Percentiles rank a stretch among this genome's conserved stretches.
Evolutionary conservation across 768 basidiomycete species (phyloP).

Genomic region (Kwoniella botswanensis): DNA sequence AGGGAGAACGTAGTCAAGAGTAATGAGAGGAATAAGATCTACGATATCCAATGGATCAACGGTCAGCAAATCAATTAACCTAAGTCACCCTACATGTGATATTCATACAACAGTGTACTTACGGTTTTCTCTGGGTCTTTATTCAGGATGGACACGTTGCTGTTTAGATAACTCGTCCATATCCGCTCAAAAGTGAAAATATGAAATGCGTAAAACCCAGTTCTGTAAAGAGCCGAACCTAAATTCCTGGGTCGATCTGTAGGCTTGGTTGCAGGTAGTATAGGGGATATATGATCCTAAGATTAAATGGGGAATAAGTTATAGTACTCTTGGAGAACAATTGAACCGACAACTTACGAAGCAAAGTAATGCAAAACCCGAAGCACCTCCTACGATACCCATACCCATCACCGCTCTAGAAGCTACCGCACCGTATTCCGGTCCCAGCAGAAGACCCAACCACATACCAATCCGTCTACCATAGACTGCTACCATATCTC

Average conservation of each 20-base stretch:
- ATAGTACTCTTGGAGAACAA: not conserved
- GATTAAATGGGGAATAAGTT: not conserved
- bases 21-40: conserved; percentile 46
- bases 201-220: conserved; percentile 29
- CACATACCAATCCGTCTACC: conserved; percentile 37
- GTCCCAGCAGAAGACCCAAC: conserved; percentile 26
- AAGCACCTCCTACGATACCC: conserved; percentile 32
- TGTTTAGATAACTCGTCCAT: conserved; percentile 21
- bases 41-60: not conserved
- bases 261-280: not conserved
- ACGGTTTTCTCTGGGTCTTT: conserved; percentile 40
- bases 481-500: conserved; percentile 35
- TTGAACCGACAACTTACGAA: conserved; percentile 34
- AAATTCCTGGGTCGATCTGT: conserved; percentile 14
- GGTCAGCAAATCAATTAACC: not conserved
- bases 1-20: conserved; percentile 40
- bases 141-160: conserved; percentile 18
- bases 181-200: conserved; percentile 32
- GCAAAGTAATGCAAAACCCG: conserved; percentile 35
- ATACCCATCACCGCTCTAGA: conserved; percentile 30
- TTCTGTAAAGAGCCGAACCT: conserved; percentile 19
- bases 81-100: too few relatives aligned
- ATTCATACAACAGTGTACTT: conserved; percentile 5
- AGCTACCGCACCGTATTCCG: conserved; percentile 38
- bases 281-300: conserved; percentile 40